Base-by-base conservation (phyloP, 2,329 filamentous ascomycete genomes). In the Pseudodiploospora longispora region DNA sequence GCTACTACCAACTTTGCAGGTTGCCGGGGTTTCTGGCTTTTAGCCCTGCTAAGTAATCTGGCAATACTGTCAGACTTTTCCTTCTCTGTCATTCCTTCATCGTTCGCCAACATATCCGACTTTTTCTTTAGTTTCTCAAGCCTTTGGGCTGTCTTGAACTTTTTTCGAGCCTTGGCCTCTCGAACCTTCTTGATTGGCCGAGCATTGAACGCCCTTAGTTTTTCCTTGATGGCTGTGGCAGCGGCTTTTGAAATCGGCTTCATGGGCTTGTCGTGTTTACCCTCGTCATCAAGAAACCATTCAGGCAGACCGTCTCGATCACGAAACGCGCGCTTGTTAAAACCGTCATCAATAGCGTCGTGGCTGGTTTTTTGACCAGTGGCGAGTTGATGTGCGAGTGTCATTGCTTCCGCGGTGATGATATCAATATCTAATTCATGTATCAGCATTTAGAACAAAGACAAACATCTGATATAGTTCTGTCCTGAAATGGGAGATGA, bases 331-430 rank as follows among this genome's bases (percentile, higher is more conserved):
- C 85, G 87, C 63, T 88, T 93, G 72, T 95, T 96, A 76, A 93
- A 98, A 35, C 82, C 83, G 49, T 97, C 91, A 58, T 98, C 94
- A 38, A 91, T 70, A 5, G 95, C 70, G 54, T 96, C 87, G 44
- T 84, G 67, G 38, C 79, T 84, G 1, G 83, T 85, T 64, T 84
- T 90, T 60, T 91, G 77, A 37, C 91, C 91, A 0, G 85, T 88
- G 4, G 90, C 93, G 47, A 98, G 82, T 59, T 88, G 80, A 52
- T 97, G 93, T 1, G 93, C 94, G 10, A 98, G 76, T 1, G 91
- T 94, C 93, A 98, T 98, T 51, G 94, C 93, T 71, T 98, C 93
- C 5, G 89, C 93, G n/a, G 93, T 98, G 59, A 97, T 95, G 58
- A 98, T 97, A 62, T 97, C 89, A 66, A 98, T 95, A 60, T 96